Evolutionary conservation across 306 rosid genomes (phyloP), one percentile per base, ranked within the genome.

Genomic region (Vigna radiata): DNA sequence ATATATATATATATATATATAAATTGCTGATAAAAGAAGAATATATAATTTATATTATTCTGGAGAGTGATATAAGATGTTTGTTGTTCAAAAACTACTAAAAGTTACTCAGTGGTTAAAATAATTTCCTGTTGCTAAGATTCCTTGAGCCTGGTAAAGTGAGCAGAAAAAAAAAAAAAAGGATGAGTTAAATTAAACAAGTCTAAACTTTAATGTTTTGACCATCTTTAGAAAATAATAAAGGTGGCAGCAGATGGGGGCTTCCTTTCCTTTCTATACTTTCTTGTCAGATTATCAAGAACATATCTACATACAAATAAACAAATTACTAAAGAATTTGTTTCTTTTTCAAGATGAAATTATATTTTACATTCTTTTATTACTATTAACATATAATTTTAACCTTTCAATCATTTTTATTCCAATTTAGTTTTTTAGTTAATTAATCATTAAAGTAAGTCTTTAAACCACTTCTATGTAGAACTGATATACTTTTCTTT

Each of bases 171-270:
- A 9, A 41, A 41, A 41, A 41, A 39, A n/a, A n/a, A n/a, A n/a
- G n/a, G 44, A 19, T 3, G 8, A 12, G 25, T 23, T 55, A 39
- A 21, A 55, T 55, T 56, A 37, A 39, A 41, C 39, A 39, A 19
- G 43, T 56, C n/a, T 41, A 37, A 36, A 64, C 73, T 76, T 76
- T 65, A 65, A 76, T 65, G 66, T 37, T 65, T 76, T 76, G 80
- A 76, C 80, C 73, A 76, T 37, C 55, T 55, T 77, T 68, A 17
- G 39, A 68, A 68, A 77, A 56, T 29, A 55, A 54, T 25, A 77
- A 77, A 68, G 75, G 48, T 3, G 63, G 62, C 39, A 2, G 50
- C 71, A 75, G 21, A 75, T 25, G 3, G 79, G 6, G 4, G 9
- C 13, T 14, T 50, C 33, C 79, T 48, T 47, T 62, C 33, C 27